Conservation (phyloP, 768 basidiomycete species). For the Boletus insuetus region DNA sequence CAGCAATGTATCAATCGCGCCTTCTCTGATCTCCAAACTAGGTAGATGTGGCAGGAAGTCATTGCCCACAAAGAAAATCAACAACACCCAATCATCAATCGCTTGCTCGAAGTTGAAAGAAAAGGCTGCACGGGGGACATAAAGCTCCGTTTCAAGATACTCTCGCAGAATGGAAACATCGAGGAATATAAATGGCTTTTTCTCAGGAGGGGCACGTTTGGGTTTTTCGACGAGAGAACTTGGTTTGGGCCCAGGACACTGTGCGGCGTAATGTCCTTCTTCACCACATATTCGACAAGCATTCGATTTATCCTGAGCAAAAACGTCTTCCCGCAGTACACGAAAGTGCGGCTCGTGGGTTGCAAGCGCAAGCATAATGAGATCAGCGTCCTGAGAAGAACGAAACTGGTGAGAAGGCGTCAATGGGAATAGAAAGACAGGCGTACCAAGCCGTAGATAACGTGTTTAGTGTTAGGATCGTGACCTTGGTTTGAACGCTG, state of each 20-base stretch:
- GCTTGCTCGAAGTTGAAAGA: conserved; percentile 93
- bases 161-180: conserved; percentile 95
- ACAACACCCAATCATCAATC: conserved; percentile 99
- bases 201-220: conserved; percentile 55
- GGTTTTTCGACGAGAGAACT: conserved; percentile 42
- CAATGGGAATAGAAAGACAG: not conserved
- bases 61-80: conserved; percentile 99
- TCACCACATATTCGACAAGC: conserved; percentile 93
- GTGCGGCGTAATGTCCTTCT: conserved; percentile 92
- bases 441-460: conserved; percentile 93
- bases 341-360: conserved; percentile 99
- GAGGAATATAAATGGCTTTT: conserved; percentile 98
- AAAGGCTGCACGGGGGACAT: conserved; percentile 73
- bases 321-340: conserved; percentile 97
- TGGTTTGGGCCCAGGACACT: conserved; percentile 83
- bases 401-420: conserved; percentile 7
- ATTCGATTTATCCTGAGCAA: conserved; percentile 74
- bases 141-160: conserved; percentile 95
- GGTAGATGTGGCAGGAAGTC: conserved; percentile 97
- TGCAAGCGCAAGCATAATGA: conserved; percentile 97
- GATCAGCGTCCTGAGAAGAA: conserved; percentile 81
- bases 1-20: conserved; percentile 95
- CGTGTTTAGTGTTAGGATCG: conserved; percentile 93
- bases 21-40: conserved; percentile 97
- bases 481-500: conserved; percentile 86